Conservation (phyloP, 495 filamentous ascomycete species). For the Aspergillus coremiiformis region DNA sequence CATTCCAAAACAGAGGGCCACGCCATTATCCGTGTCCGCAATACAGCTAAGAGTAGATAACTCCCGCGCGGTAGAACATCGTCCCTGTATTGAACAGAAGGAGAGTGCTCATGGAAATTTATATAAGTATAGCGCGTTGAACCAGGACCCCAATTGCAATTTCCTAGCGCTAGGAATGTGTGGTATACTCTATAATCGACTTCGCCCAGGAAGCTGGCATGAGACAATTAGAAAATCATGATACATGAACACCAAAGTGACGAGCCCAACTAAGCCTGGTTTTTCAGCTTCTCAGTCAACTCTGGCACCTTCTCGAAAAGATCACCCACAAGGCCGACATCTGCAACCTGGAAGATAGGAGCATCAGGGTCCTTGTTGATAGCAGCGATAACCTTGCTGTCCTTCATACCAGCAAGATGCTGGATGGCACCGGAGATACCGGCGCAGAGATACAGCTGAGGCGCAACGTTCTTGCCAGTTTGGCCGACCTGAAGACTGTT, state of each 20-base stretch:
- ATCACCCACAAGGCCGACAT: constrained; percentile 91
- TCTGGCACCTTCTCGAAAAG: constrained; percentile 93
- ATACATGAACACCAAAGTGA: constrained; percentile 18
- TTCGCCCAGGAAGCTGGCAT: background rate
- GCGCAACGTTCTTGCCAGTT: constrained; percentile 96
- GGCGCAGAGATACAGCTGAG: constrained; percentile 88
- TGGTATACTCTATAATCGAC: constrained; percentile 28
- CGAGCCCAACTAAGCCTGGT: constrained; percentile 26
- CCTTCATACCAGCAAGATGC: constrained; percentile 99
- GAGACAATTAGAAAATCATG: constrained; percentile 17
- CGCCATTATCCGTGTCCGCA: too few relatives aligned
- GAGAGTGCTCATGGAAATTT: background rate
- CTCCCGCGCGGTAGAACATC: background rate
- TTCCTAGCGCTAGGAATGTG: constrained; percentile 12
- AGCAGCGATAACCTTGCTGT: constrained; percentile 97
- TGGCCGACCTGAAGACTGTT: constrained; percentile 98
- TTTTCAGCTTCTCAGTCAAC: constrained; percentile 88
- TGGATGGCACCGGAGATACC: constrained; percentile 97
- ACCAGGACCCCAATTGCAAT: constrained; percentile 1
- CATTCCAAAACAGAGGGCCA: too few relatives aligned
- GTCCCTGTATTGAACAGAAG: background rate
- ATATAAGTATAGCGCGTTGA: background rate
- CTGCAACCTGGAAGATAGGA: constrained; percentile 96
- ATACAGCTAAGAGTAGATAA: too few relatives aligned
- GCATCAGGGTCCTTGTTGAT: constrained; percentile 98